These are phyloP conservation scores for Claviceps cyperi DNA, from an alignment of 2,329 filamentous ascomycete genomes.

Conservation along the genomic window DNA sequence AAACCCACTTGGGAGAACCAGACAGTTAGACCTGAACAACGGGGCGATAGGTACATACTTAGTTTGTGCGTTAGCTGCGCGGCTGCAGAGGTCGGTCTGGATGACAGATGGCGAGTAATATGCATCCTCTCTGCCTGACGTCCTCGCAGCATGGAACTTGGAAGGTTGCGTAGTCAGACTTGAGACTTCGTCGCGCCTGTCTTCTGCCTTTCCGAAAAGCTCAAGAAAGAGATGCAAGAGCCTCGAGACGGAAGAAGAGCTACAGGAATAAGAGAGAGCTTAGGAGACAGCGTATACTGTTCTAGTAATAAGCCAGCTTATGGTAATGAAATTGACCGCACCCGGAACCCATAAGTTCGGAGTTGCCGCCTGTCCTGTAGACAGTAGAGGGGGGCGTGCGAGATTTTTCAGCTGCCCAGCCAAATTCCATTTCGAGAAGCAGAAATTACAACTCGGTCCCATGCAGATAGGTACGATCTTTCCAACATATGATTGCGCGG, in stretches of 20 bases:
- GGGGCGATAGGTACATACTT: neutral
- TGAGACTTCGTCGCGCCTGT: neutral
- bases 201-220: neutral
- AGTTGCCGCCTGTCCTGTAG: neutral
- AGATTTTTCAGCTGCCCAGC: neutral
- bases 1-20: neutral
- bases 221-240: neutral
- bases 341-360: neutral
- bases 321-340: neutral
- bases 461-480: neutral
- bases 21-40: neutral
- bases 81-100: neutral
- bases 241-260: neutral
- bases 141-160: neutral
- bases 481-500: neutral
- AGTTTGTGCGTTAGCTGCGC: neutral
- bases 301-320: neutral
- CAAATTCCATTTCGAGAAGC: neutral
- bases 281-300: neutral
- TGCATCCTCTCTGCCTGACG: neutral
- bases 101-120: neutral
- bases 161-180: neutral
- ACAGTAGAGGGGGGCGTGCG: neutral
- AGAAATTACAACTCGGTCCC: neutral
- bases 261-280: neutral